A percentile compares a stretch with the other conserved stretches of the same genome.
Evolutionary conservation across 2,329 filamentous ascomycete genomes (phyloP).

Genomic region (Aspergillus piperis): DNA sequence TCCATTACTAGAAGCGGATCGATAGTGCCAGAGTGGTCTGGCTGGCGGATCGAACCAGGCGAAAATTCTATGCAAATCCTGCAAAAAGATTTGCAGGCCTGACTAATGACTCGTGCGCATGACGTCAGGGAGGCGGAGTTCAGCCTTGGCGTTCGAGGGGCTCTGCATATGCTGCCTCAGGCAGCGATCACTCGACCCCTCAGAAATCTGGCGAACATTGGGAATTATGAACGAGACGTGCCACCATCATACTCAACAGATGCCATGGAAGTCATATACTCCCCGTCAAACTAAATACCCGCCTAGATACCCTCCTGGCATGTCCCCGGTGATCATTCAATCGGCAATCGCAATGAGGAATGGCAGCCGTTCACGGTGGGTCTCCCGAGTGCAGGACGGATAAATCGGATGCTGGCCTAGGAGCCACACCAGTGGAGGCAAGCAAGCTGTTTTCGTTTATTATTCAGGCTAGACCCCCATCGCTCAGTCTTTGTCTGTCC

Average conservation of each 20-base stretch:
- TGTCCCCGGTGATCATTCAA: not conserved
- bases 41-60: too few relatives aligned
- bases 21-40: too few relatives aligned
- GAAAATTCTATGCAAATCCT: too few relatives aligned
- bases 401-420: constrained; percentile 2
- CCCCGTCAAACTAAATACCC: too few relatives aligned
- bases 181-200: not conserved
- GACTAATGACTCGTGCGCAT: not conserved
- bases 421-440: not conserved
- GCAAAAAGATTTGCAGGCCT: not conserved
- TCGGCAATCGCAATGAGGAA: not conserved
- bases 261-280: too few relatives aligned
- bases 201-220: too few relatives aligned
- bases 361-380: constrained; percentile 8
- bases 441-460: not conserved
- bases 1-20: too few relatives aligned
- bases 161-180: not conserved
- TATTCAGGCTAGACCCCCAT: not conserved
- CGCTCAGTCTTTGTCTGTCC: not conserved
- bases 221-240: too few relatives aligned
- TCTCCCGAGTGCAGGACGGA: constrained; percentile 6
- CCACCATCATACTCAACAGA: too few relatives aligned
- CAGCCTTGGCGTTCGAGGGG: not conserved
- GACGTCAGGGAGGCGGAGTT: constrained; percentile 1
- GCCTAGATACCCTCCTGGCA: not conserved